These are phyloP conservation scores for Nigrospora osmanthi DNA, from an alignment of 2,329 filamentous ascomycete genomes.

Conservation along the genomic window DNA sequence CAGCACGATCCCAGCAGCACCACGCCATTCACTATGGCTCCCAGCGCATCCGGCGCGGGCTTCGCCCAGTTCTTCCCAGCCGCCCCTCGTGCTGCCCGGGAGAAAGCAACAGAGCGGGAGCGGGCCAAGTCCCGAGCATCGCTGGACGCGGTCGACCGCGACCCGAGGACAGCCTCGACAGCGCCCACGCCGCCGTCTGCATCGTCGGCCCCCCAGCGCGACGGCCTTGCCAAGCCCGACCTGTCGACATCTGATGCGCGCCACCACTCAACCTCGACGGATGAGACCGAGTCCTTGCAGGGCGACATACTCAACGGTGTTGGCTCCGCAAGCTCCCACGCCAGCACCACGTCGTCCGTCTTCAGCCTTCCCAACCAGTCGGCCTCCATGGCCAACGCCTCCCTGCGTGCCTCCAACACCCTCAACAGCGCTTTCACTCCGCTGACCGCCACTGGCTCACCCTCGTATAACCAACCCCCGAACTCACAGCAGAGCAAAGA, in stretches of 20 bases:
- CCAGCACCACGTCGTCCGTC: constrained; percentile 63
- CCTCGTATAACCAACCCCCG: constrained; percentile 28
- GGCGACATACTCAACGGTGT: constrained; percentile 64
- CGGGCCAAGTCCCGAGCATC: constrained; percentile 43
- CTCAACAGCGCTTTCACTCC: constrained; percentile 32
- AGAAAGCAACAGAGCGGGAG: constrained; percentile 53
- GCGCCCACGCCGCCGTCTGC: neutral
- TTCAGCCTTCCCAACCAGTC: constrained; percentile 48
- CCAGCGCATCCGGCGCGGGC: constrained; percentile 70
- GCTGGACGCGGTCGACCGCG: constrained; percentile 17
- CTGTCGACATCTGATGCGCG: constrained; percentile 25
- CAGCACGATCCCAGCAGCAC: constrained; percentile 41
- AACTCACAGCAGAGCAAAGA: constrained; percentile 42
- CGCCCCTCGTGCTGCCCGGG: constrained; percentile 58
- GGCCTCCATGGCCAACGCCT: constrained; percentile 27
- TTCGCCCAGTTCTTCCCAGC: constrained; percentile 84
- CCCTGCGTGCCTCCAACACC: constrained; percentile 31
- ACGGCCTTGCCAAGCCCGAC: constrained; percentile 22
- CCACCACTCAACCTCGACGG: constrained; percentile 28
- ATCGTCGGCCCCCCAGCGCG: constrained; percentile 20
- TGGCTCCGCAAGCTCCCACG: constrained; percentile 65
- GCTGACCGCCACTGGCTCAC: constrained; percentile 44
- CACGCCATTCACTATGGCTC: constrained; percentile 51
- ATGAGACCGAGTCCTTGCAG: constrained; percentile 51
- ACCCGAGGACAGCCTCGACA: constrained; percentile 15